These are phyloP conservation scores for Fraxinus sp. DNA, from an alignment of 305 asterid genomes.

Conservation along the genomic window DNA sequence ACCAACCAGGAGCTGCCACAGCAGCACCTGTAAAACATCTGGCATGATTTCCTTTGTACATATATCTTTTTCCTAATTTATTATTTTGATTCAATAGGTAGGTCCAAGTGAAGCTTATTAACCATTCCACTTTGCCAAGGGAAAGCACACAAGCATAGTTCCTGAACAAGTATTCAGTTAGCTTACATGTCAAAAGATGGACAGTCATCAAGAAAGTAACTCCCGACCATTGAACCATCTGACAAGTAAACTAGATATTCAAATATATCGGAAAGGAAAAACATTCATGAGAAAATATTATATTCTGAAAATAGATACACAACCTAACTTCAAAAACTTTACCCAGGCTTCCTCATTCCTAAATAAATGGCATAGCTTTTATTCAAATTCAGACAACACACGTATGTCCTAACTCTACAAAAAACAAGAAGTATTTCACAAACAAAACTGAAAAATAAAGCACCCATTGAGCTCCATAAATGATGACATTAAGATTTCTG, in stretches of 20 bases:
- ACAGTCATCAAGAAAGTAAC: neutral
- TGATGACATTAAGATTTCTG: neutral
- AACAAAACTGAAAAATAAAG: neutral
- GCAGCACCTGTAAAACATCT: too few species aligned
- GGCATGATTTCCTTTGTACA: too few species aligned
- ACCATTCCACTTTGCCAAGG: neutral
- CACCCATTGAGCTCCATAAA: neutral
- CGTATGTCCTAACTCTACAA: neutral
- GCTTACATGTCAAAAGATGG: neutral
- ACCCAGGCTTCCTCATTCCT: neutral
- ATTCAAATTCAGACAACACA: neutral
- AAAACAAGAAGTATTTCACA: neutral
- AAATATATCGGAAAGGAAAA: neutral
- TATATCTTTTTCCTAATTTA: too few species aligned
- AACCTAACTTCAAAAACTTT: neutral
- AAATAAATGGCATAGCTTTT: neutral
- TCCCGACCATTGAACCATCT: neutral
- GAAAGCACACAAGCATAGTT: neutral
- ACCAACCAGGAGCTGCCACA: too few species aligned
- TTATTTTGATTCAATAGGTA: neutral
- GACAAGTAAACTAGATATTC: neutral
- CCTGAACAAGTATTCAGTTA: neutral
- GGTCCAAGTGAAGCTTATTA: neutral
- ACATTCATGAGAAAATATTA: neutral
- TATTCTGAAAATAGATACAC: neutral